Evolutionary conservation across 2,329 filamentous ascomycete genomes (phyloP), one percentile per base, ranked within the genome.

Genomic region (Nannizziopsis arthrosporioides): DNA sequence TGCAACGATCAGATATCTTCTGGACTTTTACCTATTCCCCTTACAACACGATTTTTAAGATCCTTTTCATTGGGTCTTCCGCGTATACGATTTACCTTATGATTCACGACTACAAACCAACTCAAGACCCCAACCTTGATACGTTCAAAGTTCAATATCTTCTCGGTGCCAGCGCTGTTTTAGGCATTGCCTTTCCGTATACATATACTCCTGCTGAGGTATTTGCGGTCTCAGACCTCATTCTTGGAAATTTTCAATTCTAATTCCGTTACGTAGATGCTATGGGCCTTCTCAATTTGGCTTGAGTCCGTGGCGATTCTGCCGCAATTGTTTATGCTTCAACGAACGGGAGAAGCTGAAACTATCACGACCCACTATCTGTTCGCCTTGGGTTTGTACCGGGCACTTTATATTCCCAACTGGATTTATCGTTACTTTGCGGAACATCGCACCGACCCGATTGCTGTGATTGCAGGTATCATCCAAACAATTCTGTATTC

Each of bases 291-390:
- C 68, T 93, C 85, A 47, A 95, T 98, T 66, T 98, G 92, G 92
- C 78, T 98, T 30, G 92, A 98, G 72, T 83, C 85, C 3, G 92
- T 98, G 14, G 92, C 92, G 45, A 98, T 98, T 58, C 77, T 98
- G 52, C 92, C 92, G 1, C 92, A 98, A 72, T 78, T 98, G 46
- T 96, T 98, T 69, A 93, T 98, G 86, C 76, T 98, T 54, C 92
- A 98, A 71, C 78, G 92, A 60, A 98, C 92, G 0, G 93, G 92
- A 56, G 90, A 96, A 71, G 93, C 92, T 9, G 92, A 98, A 71
- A 95, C 92, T n/a, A 98, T 98, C 63, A 98, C 92, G 10, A 94
- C 89, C 1, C 90, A 98, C 69, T 98, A 98, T 67, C 77, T 98
- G 37, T 94, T 94, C 62, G 90, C 93, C 11, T 75, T 98, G 34